Evolutionary conservation across 73 alveolate genomes (phyloP).

Genomic region (Stentor roeselii): DNA sequence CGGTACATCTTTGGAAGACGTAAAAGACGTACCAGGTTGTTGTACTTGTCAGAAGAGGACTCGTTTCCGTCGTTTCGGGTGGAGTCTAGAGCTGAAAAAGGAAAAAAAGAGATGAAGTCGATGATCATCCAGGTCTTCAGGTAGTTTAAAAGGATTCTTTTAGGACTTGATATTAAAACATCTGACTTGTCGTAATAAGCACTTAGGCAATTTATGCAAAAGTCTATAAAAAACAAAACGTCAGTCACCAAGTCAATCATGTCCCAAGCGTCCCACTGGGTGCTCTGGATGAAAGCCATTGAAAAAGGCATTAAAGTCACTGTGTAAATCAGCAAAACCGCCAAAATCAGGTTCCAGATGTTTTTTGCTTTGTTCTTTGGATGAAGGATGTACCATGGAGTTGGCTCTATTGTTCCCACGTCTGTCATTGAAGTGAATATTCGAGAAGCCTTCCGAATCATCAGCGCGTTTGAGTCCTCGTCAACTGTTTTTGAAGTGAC

Average conservation of each 20-base stretch:
- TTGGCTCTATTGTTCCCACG: background rate
- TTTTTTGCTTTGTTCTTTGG: background rate
- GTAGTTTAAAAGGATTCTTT: background rate
- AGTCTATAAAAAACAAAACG: background rate
- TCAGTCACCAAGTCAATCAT: background rate
- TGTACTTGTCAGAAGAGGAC: conserved; percentile 38
- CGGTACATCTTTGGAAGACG: conserved; percentile 62
- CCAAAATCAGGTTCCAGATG: background rate
- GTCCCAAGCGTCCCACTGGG: background rate
- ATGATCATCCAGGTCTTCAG: background rate
- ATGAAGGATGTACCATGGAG: background rate
- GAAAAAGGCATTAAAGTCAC: background rate
- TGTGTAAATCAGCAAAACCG: background rate
- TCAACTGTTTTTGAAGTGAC: background rate
- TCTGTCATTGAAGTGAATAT: background rate
- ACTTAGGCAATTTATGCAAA: background rate
- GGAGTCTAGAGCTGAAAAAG: background rate
- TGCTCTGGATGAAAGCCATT: background rate
- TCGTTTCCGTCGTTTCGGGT: background rate
- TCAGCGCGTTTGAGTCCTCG: background rate
- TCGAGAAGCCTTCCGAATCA: background rate
- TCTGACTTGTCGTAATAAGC: background rate
- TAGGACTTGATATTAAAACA: background rate
- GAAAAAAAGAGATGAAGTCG: background rate
- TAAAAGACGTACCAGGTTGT: conserved; percentile 43